These are phyloP conservation scores for Podospora didyma DNA, from an alignment of 495 filamentous ascomycete species.

Conservation along the genomic window DNA sequence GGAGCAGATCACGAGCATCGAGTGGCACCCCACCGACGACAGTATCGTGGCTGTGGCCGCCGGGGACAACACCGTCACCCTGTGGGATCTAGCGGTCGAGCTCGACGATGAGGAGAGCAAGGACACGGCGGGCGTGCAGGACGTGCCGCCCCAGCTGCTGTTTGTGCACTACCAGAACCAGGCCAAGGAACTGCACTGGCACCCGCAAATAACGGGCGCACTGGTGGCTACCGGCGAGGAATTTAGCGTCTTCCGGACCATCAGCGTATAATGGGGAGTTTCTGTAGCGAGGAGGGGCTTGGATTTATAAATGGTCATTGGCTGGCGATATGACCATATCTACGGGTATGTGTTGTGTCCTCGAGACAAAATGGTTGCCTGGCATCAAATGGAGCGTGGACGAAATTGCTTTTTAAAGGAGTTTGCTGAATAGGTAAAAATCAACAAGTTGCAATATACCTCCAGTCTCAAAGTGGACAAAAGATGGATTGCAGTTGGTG, in stretches of 20 bases:
- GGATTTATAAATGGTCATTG: background rate
- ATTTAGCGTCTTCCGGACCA: constrained; percentile 72
- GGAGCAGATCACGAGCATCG: constrained; percentile 90
- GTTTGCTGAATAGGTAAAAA: too few relatives aligned
- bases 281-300: background rate
- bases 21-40: constrained; percentile 97
- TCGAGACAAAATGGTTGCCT: background rate
- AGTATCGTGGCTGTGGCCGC: constrained; percentile 88
- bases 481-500: too few relatives aligned
- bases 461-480: too few relatives aligned
- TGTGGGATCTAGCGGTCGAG: constrained; percentile 97
- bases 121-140: constrained; percentile 79
- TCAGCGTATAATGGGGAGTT: constrained; percentile 51
- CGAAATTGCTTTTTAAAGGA: background rate
- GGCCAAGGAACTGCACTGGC: constrained; percentile 96
- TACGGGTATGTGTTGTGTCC: too few relatives aligned
- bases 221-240: constrained; percentile 84
- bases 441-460: too few relatives aligned
- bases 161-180: constrained; percentile 95
- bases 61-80: constrained; percentile 87
- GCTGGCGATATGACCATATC: too few relatives aligned
- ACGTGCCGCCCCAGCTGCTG: constrained; percentile 88
- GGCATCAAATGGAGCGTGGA: too few relatives aligned
- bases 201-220: constrained; percentile 90
- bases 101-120: constrained; percentile 93